Evolutionary conservation across 805 yeast genomes (phyloP), one percentile per base, ranked within the genome.

Genomic region (Kuraishia capsulata): DNA sequence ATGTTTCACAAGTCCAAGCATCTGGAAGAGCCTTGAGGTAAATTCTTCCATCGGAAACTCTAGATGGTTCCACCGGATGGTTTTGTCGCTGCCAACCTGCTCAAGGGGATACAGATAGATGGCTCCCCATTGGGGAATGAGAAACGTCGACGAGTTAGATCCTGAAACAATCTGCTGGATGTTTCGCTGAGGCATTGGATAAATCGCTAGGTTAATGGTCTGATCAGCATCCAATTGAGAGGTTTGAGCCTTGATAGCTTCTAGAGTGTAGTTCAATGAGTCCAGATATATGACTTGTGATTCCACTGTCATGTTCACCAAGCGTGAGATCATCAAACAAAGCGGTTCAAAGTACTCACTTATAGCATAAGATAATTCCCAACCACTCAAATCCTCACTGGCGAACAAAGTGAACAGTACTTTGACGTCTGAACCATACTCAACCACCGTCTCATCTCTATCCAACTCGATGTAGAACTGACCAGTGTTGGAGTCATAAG

Each of bases 1-100:
- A 33, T 52, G 52, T 6, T 57, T 46, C 1, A 84, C 76, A 14
- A 81, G 60, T 0, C 90, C 90, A 19, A 86, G 54, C 21, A 82
- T 58, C 29, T 69, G 71, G 46, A 81, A 73, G 16, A 84, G 57
- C 47, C 83, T 89, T 1, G 77, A 65, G 2, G 80, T 62, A 53
- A 84, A 83, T 2, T 64, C 63, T 42, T 76, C 78, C 51, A 82
- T 28, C 17, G 14, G 17, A 11, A 11, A 11, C 17, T 28, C 31
- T 14, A 36, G n/a, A 20, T 20, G 20, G 18, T 20, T 20, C 35
- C n/a, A 11, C 19, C 21, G n/a, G 3, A 5, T 11, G 11, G n/a
- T 19, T 3, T 13, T n/a, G 17, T 20, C n/a, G 17, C 11, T 5
- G 6, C 14, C 21, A 8, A 21, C 11, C 4, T 4, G n/a, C 24